Conservation (phyloP, 441 rosid genomes). For the Euphorbia schlechtendalii region DNA sequence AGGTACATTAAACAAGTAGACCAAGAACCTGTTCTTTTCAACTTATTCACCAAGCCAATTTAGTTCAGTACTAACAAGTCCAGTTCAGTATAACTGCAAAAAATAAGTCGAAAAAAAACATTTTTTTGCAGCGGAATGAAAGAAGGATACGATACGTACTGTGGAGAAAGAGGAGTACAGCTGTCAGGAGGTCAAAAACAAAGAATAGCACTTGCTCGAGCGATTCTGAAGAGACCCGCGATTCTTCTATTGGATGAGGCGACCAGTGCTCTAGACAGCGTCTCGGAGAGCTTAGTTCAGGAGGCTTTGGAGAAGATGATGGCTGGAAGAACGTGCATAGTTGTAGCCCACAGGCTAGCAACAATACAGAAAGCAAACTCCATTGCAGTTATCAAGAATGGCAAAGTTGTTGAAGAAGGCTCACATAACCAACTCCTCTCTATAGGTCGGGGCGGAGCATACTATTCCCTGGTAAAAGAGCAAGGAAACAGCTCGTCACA, state of each 20-base stretch:
- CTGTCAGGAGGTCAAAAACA: constrained; percentile 69
- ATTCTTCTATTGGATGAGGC: constrained; percentile 60
- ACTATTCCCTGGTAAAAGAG: constrained; percentile 36
- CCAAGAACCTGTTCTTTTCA: no score
- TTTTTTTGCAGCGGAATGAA: constrained; percentile 46
- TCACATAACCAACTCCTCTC: constrained; percentile 47
- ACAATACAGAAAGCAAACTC: constrained; percentile 47
- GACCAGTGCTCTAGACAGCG: constrained; percentile 64
- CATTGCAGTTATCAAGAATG: constrained; percentile 53
- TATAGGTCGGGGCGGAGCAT: constrained; percentile 34
- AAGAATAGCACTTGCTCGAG: constrained; percentile 56
- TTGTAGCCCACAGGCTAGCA: constrained; percentile 50
- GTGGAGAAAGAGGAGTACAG: constrained; percentile 64
- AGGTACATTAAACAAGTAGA: constrained; percentile 26
- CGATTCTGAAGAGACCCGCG: constrained; percentile 45
- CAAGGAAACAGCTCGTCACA: constrained; percentile 32
- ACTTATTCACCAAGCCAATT: no score
- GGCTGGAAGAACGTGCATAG: constrained; percentile 41
- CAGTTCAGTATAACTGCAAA: background rate
- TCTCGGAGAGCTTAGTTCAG: constrained; percentile 52
- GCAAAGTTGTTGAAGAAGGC: constrained; percentile 49
- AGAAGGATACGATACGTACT: constrained; percentile 49
- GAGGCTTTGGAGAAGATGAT: constrained; percentile 58
- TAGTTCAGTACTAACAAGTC: no score
- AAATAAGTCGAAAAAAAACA: background rate